Base-by-base conservation (phyloP, 805 yeast genomes). In the Wickerhamiella kazuoi region DNA sequence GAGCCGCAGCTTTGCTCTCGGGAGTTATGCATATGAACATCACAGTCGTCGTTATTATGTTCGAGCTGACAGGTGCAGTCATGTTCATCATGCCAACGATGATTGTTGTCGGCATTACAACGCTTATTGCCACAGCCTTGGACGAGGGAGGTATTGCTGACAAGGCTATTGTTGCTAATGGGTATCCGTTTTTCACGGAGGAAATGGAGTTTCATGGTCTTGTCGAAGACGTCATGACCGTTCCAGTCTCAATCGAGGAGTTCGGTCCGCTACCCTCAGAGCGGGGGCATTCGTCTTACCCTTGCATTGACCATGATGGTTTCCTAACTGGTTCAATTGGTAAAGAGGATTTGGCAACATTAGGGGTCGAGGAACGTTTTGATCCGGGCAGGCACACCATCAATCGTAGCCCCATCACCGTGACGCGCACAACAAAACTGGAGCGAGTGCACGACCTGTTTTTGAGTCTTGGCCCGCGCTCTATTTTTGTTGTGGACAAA, bases 61-160 rank as follows among this genome's bases (percentile, higher is more conserved):
- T 86, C 59, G 97, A 90, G 59, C 62, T 90, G 40, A 90, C 99
- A 0, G 99, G 98, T 24, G 98, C 98, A 1, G 63, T 86, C 40
- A 72, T 79, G 36, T 90, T 82, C 54, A 80, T 90, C 43, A 69
- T 93, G 11, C 99, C 99, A 2, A 81, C 94, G 0, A 90, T 90
- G 98, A 79, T 90, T 38, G 93, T 83, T 0, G 94, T 90, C 2
- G 87, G 94, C 1, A 71, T 77, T 8, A 86, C 97, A 2, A 81
- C 81, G 50, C 60, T 74, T 29, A 74, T 90, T n/a, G 72, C 74
- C 47, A 90, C 80, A 43, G 65, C 61, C 40, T 76, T 78, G 64
- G 93, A 94, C 2, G 64, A 69, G 19, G 81, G 79, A 11, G 98
- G 97, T 1, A 87, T 90, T 44, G 95, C 98, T 0, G 98, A 90